phyloP scores from a whole-genome alignment of 352 stramenopile species.

The Elongisporangium senticosum region DNA sequence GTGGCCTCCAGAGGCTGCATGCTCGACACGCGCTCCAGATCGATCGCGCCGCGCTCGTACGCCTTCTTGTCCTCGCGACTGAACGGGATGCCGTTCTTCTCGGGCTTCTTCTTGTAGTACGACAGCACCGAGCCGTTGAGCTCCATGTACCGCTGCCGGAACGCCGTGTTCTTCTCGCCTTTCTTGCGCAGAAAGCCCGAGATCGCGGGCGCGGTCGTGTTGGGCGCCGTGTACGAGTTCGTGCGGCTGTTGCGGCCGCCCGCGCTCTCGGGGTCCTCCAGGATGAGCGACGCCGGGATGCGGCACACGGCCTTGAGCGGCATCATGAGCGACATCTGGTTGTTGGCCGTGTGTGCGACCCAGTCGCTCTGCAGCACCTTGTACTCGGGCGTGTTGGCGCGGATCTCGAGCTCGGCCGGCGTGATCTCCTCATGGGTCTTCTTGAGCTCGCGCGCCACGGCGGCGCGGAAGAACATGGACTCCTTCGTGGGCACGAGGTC shows the following conservation, averaged over 20 bases:
- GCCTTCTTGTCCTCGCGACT: conserved; percentile 70
- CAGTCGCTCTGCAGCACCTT: conserved; percentile 82
- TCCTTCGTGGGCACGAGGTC: conserved; percentile 79
- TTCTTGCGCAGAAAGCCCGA: conserved; percentile 76
- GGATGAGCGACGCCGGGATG: conserved; percentile 67
- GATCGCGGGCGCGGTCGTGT: conserved; percentile 18
- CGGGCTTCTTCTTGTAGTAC: conserved; percentile 86
- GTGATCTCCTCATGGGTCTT: conserved; percentile 78
- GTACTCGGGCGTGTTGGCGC: conserved; percentile 87
- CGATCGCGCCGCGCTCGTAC: conserved; percentile 64
- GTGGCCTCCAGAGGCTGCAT: conserved; percentile 61
- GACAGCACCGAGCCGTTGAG: conserved; percentile 62
- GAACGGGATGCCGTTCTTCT: conserved; percentile 70
- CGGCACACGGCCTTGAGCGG: conserved; percentile 78
- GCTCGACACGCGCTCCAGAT: conserved; percentile 75
- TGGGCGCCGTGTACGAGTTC: conserved; percentile 10
- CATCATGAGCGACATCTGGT: conserved; percentile 74
- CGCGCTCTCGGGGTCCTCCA: conserved; percentile 36
- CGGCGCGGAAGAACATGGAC: conserved; percentile 70
- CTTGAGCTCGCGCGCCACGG: conserved; percentile 70
- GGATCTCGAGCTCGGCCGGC: conserved; percentile 73
- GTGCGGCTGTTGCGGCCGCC: conserved; percentile 31
- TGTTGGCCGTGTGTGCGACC: conserved; percentile 81
- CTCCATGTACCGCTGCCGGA: conserved; percentile 84
- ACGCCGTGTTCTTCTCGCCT: conserved; percentile 78